Conservation (phyloP, 768 basidiomycete genomes). For the Leccinum disarticulatum region DNA sequence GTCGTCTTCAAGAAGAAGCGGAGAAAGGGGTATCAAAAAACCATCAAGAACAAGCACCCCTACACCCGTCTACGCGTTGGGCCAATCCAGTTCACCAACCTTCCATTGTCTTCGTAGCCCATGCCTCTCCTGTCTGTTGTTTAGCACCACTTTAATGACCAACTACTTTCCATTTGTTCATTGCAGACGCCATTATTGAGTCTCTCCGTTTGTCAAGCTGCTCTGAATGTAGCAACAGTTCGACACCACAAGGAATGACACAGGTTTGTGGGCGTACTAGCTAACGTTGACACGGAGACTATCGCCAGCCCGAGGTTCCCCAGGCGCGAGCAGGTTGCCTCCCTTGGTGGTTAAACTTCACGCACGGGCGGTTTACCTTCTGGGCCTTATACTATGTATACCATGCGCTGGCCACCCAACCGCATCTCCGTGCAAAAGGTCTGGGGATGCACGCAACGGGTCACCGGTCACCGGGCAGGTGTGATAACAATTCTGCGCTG, state of each 20-base stretch:
- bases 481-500: no score
- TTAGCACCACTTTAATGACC: constrained; percentile 7
- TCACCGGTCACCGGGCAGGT: no score
- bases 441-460: background rate
- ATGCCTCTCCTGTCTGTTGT: background rate
- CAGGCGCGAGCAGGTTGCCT: background rate
- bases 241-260: background rate
- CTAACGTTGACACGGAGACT: background rate
- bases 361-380: background rate
- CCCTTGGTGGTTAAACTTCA: background rate
- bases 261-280: background rate
- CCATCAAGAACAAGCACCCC: constrained; percentile 89
- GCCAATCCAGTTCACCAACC: constrained; percentile 56
- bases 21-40: constrained; percentile 97
- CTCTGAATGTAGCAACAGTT: background rate
- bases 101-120: constrained; percentile 29
- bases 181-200: background rate
- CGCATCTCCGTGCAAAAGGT: background rate
- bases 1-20: constrained; percentile 94
- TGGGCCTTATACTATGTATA: background rate
- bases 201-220: background rate
- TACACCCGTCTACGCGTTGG: constrained; percentile 96
- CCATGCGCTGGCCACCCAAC: background rate
- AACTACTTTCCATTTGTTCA: background rate
- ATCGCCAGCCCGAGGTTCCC: background rate